Evolutionary conservation across 2,329 filamentous ascomycete species (phyloP).

Genomic region (Fusarium sambucinum): DNA sequence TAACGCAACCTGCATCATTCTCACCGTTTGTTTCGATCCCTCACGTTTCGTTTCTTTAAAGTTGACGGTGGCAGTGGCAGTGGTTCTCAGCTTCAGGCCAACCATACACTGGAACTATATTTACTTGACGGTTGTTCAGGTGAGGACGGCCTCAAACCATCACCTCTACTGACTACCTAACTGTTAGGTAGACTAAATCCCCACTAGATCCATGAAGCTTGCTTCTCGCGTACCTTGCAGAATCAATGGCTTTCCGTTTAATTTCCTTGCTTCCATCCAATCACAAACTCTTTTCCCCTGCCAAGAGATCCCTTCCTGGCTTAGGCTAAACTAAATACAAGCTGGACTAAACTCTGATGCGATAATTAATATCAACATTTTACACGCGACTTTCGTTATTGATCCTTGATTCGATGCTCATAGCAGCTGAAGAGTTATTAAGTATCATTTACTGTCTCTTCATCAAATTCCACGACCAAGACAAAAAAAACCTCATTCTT

Average conservation of each 20-base stretch:
- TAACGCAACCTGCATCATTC: constrained; percentile 11
- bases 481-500: background rate
- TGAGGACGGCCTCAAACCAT: constrained; percentile 7
- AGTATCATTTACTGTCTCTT: background rate
- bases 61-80: constrained; percentile 20
- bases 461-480: background rate
- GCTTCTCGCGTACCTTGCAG: constrained; percentile 30
- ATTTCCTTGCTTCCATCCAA: constrained; percentile 33
- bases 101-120: background rate
- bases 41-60: constrained; percentile 30
- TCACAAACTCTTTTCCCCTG: constrained; percentile 31
- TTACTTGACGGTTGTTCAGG: constrained; percentile 19
- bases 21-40: constrained; percentile 36
- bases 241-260: constrained; percentile 12
- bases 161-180: no score
- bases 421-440: background rate
- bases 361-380: background rate
- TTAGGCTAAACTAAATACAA: background rate
- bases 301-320: constrained; percentile 35
- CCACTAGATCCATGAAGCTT: constrained; percentile 16
- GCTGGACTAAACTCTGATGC: constrained; percentile 7
- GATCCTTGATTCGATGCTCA: background rate
- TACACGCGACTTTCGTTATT: background rate
- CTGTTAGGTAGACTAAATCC: constrained; percentile 1
- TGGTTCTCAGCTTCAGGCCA: constrained; percentile 39